Base-by-base conservation (phyloP, 352 stramenopile species). In the Globisporangium sylvaticum region DNA sequence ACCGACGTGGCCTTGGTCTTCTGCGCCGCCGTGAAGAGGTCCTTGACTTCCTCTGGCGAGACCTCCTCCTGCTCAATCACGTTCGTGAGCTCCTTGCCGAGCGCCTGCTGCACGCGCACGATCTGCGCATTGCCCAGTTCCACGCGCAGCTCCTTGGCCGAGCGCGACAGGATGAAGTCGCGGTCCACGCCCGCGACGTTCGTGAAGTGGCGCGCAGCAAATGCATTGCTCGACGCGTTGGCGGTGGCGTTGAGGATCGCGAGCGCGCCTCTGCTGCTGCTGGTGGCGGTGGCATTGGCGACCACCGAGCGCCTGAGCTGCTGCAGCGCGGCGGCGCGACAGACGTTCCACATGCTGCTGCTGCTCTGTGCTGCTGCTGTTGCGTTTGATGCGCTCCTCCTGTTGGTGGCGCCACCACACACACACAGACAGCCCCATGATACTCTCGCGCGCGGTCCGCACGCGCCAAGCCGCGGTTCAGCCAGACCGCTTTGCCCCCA, bases 1-100 rank as follows among this genome's bases (percentile, higher is more conserved):
- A 84, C 77, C 31, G 68, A 58, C 22, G 71, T 57, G 3, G 76
- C 71, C 22, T 73, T 73, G 5, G 77, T 86, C 69, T 88, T 88
- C 66, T 87, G 75, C 15, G 75, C 80, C 0, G 66, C 82, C 55
- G 69, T 73, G 69, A 91, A 88, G 34, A 89, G 62, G 61, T 88
- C 73, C 62, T 75, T 75, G 58, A 91, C 74, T 52, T 84, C 75
- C 15, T 84, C 71, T 58, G 70, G 77, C 32, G 68, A 71, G 37
- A 83, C 74, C 7, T 84, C 76, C 14, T 82, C 74, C 48, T 75
- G 67, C n/a, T 48, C 70, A 6, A 72, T 58, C 42, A 77, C 64
- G 3, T 73, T 66, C 5, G 56, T 32, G 44, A 91, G 68, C 65
- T 88, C 72, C 52, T 70, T 46, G 18, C 55, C 70, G 37, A 91